Percentiles rank a stretch among this genome's conserved stretches.
Conservation (phyloP, 1,284 basidiomycete genomes). For the Cutaneotrichosporon dermatis region DNA sequence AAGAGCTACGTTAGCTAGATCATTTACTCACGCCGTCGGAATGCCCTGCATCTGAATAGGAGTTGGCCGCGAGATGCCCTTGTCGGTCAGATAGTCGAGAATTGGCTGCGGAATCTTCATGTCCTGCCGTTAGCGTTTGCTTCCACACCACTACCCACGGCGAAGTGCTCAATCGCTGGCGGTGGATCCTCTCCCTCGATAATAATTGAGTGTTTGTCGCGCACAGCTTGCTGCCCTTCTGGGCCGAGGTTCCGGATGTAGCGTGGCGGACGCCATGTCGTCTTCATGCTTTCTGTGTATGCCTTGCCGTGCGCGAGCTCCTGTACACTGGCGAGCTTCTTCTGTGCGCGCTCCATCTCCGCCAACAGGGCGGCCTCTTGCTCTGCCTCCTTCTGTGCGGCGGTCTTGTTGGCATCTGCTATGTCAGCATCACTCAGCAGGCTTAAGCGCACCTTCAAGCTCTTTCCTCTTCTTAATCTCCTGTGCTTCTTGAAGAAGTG, state of each 20-base stretch:
- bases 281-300: conserved; percentile 80
- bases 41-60: conserved; percentile 98
- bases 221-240: conserved; percentile 67
- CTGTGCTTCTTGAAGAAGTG: conserved; percentile 82
- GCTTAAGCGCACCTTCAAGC: conserved; percentile 60
- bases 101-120: conserved; percentile 94
- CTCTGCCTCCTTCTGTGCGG: conserved; percentile 76
- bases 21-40: conserved; percentile 73
- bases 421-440: conserved; percentile 1
- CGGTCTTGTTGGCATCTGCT: conserved; percentile 78
- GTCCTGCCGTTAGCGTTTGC: conserved; percentile 56
- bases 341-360: conserved; percentile 76
- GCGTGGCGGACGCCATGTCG: conserved; percentile 84
- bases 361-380: conserved; percentile 84
- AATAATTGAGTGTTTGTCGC: conserved; percentile 88
- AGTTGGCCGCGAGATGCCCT: conserved; percentile 81
- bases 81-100: conserved; percentile 73
- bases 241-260: conserved; percentile 70
- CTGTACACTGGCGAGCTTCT: conserved; percentile 84
- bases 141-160: conserved; percentile 52
- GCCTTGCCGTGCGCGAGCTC: conserved; percentile 90
- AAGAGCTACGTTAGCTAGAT: not conserved
- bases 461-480: conserved; percentile 81
- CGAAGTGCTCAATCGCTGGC: conserved; percentile 87
- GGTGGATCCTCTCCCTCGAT: conserved; percentile 86